Percentiles rank a stretch among this genome's conserved stretches.
These are phyloP conservation scores for Cylindrotheca closterium DNA, from an alignment of 108 stramenopile genomes.

Conservation along the genomic window DNA sequence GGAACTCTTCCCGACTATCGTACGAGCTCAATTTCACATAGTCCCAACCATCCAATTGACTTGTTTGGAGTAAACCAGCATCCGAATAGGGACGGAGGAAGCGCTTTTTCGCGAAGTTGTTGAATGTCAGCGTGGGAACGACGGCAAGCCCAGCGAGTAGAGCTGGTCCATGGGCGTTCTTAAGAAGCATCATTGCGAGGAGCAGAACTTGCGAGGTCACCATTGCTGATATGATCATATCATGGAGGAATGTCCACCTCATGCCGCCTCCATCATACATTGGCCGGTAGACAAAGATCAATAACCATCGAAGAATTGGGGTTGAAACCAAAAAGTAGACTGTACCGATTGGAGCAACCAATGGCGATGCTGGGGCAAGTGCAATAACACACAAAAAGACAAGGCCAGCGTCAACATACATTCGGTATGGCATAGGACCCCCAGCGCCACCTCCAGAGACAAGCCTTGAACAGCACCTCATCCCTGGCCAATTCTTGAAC, in stretches of 20 bases:
- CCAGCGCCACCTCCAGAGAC: conserved; percentile 51
- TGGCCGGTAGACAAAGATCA: conserved; percentile 80
- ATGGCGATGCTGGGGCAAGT: conserved; percentile 68
- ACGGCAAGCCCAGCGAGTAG: conserved; percentile 58
- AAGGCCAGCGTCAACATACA: conserved; percentile 81
- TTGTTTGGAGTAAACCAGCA: conserved; percentile 80
- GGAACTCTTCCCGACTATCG: conserved; percentile 69
- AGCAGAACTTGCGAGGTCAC: conserved; percentile 36
- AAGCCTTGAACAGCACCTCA: conserved; percentile 22
- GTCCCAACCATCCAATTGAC: conserved; percentile 81
- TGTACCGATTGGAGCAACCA: conserved; percentile 64
- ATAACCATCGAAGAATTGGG: conserved; percentile 67
- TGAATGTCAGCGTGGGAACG: conserved; percentile 57
- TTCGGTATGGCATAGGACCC: conserved; percentile 70
- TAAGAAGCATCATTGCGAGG: conserved; percentile 47
- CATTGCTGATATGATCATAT: conserved; percentile 60
- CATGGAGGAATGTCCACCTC: conserved; percentile 81
- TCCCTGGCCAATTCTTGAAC: conserved; percentile 26
- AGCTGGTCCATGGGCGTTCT: conserved; percentile 64
- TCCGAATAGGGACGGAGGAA: conserved; percentile 70
- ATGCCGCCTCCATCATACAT: conserved; percentile 36
- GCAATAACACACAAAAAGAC: conserved; percentile 77
- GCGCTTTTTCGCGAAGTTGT: conserved; percentile 36
- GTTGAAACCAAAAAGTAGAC: conserved; percentile 62
- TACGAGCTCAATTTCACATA: conserved; percentile 38